These are phyloP conservation scores for Diplodia sapinea DNA, from an alignment of 2,329 filamentous ascomycete genomes.

Conservation along the genomic window DNA sequence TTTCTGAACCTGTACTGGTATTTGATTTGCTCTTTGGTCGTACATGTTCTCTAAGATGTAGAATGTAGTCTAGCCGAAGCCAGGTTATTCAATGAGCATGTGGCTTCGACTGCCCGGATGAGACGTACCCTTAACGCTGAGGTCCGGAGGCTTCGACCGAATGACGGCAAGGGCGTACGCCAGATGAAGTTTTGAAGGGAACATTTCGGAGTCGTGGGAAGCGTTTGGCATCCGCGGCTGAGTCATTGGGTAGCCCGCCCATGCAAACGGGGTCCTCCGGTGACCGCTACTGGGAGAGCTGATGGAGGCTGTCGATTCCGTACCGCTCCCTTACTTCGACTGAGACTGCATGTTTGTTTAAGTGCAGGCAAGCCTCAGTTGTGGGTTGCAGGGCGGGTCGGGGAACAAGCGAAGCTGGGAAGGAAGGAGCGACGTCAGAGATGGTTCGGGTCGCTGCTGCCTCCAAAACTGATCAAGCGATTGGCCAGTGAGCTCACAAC, in stretches of 20 bases:
- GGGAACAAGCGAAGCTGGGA: constrained; percentile 4
- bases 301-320: background rate
- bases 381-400: background rate
- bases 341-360: background rate
- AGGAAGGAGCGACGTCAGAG: constrained; percentile 21
- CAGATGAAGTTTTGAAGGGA: constrained; percentile 36
- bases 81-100: background rate
- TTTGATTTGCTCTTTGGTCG: constrained; percentile 36
- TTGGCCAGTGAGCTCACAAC: background rate
- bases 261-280: background rate
- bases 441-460: background rate
- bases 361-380: background rate
- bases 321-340: background rate
- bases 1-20: constrained; percentile 36
- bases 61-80: constrained; percentile 40
- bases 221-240: background rate
- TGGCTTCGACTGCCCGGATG: background rate
- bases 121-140: constrained; percentile 42
- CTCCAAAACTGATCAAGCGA: background rate
- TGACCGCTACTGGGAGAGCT: background rate
- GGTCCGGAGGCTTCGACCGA: constrained; percentile 45
- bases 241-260: background rate
- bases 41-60: constrained; percentile 46
- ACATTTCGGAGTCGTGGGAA: background rate
- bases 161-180: constrained; percentile 47